Conservation (phyloP, 805 yeast genomes). For the Yarrowia porcina region DNA sequence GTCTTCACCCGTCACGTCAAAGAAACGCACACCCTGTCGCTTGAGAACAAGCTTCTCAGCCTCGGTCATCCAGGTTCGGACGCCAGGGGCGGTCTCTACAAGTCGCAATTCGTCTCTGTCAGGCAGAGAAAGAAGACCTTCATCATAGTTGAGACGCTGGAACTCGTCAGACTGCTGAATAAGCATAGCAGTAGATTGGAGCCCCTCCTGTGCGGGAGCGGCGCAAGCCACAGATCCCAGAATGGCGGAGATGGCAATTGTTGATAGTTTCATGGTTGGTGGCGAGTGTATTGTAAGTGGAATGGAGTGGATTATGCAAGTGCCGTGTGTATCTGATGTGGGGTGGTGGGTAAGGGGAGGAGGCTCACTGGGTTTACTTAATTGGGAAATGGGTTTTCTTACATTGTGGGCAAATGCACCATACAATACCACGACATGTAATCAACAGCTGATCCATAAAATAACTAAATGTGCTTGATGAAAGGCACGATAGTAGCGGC, state of each 20-base stretch:
- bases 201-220: slow-evolving; percentile 4
- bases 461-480: too few relatives aligned
- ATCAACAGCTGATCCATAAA: too few relatives aligned
- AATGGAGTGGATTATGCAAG: not conserved
- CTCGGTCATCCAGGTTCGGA: slow-evolving; percentile 39
- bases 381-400: not conserved
- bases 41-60: slow-evolving; percentile 46
- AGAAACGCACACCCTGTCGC: slow-evolving; percentile 51
- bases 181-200: slow-evolving; percentile 1
- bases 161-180: slow-evolving; percentile 24
- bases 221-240: slow-evolving; percentile 4
- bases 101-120: slow-evolving; percentile 26
- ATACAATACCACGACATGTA: too few relatives aligned
- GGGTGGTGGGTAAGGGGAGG: slow-evolving; percentile 2
- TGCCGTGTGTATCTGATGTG: slow-evolving; percentile 14
- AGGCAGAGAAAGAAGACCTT: slow-evolving; percentile 15
- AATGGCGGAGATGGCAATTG: not conserved
- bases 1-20: slow-evolving; percentile 57
- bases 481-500: too few relatives aligned
- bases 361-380: not conserved
- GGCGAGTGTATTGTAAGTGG: slow-evolving; percentile 3
- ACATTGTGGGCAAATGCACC: too few relatives aligned
- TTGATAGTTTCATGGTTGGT: slow-evolving; percentile 2
- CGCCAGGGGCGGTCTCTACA: slow-evolving; percentile 28
- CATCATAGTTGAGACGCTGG: slow-evolving; percentile 21